Conservation (phyloP, 1,284 basidiomycete genomes). For the Moesziomyces antarcticus region DNA sequence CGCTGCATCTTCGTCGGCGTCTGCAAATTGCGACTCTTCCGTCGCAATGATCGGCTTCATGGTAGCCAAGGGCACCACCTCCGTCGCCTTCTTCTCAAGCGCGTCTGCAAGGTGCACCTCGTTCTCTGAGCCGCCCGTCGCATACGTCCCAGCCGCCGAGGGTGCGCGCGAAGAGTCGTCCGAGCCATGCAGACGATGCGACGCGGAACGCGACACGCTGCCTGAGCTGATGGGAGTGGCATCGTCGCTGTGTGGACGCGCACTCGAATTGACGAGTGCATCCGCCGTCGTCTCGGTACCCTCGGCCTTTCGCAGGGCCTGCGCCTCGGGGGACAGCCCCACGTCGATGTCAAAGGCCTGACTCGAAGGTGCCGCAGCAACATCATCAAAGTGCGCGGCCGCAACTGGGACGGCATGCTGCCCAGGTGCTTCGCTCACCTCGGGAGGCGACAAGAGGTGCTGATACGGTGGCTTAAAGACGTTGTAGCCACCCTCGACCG, state of each 20-base stretch:
- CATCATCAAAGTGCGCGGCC: not conserved
- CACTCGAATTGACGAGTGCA: not conserved
- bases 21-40: slow-evolving; percentile 50
- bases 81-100: not conserved
- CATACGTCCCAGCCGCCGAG: slow-evolving; percentile 22
- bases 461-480: slow-evolving; percentile 60
- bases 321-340: slow-evolving; percentile 29
- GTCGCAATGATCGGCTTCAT: slow-evolving; percentile 6
- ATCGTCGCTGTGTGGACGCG: not conserved
- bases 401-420: not conserved
- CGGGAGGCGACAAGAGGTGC: slow-evolving; percentile 33
- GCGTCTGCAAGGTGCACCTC: not conserved
- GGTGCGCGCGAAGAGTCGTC: slow-evolving; percentile 23
- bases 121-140: slow-evolving; percentile 14
- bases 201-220: slow-evolving; percentile 31
- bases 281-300: slow-evolving; percentile 3
- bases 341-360: slow-evolving; percentile 41
- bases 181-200: slow-evolving; percentile 26
- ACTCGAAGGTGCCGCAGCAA: slow-evolving; percentile 8
- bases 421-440: not conserved
- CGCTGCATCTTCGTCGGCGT: slow-evolving; percentile 37
- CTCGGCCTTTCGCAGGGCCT: slow-evolving; percentile 39
- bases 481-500: slow-evolving; percentile 62
- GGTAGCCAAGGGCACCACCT: not conserved
- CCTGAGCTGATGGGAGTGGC: slow-evolving; percentile 24